Evolutionary conservation across 495 filamentous ascomycete genomes (phyloP), one percentile per base, ranked within the genome.

Genomic region (Tuber calosporum): DNA sequence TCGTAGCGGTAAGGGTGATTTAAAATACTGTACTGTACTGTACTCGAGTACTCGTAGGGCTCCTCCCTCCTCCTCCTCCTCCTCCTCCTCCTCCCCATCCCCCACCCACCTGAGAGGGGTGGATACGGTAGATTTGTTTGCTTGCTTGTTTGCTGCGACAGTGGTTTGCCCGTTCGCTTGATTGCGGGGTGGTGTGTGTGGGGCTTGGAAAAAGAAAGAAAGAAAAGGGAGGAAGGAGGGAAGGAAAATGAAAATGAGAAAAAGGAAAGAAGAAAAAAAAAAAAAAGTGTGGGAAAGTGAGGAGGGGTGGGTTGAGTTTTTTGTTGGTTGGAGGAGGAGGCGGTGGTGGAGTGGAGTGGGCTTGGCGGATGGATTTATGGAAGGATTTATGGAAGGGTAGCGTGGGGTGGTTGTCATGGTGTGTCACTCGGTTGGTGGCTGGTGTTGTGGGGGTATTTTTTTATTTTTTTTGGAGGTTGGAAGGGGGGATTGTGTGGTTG

Each of bases 361-460:
- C 9, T 53, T 20, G 43, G 20, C 4, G 43, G 43, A n/a, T 48
- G 43, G 43, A 48, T 22, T 19, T 22, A 26, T 53, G 48, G 48
- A 53, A 53, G 22, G 48, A 53, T 53, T 22, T 22, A 53, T 26
- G 48, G 48, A 53, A 53, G 39, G 22, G 26, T 53, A 9, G n/a
- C n/a, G 48, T 53, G 48, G 48, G 48, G 48, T 22, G 9, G 1
- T 22, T 53, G 22, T 53, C 48, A 53, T 53, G 22, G 22, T 1
- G n/a, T 22, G 48, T 53, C 48, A 53, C 48, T 53, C 48, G 48
- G 48, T 53, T n/a, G 48, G 48, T 53, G 48, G 48, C 48, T 53
- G 43, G 48, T 53, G 48, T 9, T 9, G 48, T 53, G 48, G 48
- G 48, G 48, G 17, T 20, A 2, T 42, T 17, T 42, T 3, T 13